phyloP scores from a whole-genome alignment of 2,329 filamentous ascomycete genomes.

The Sporothrix humicola region DNA sequence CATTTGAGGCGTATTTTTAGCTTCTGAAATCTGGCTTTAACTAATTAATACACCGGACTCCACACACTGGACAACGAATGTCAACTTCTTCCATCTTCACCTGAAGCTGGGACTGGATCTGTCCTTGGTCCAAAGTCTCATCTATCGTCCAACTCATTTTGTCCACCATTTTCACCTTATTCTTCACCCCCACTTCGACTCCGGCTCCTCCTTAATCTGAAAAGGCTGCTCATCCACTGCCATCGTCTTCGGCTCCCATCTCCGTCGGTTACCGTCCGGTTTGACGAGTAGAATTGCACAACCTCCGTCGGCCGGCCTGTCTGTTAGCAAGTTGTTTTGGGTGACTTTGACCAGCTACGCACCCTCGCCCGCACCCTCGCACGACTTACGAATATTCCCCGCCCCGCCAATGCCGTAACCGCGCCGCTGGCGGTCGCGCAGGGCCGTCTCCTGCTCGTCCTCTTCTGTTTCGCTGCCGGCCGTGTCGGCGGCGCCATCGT shows the following conservation, averaged over 20 bases:
- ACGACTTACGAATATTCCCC: slow-evolving; percentile 48
- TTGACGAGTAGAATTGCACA: slow-evolving; percentile 37
- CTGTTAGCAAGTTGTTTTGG: background rate
- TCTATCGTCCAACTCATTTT: too few relatives aligned
- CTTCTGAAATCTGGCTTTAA: too few relatives aligned
- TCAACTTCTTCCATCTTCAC: too few relatives aligned
- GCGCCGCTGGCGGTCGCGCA: slow-evolving; percentile 44
- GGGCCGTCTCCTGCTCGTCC: slow-evolving; percentile 41
- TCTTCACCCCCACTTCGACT: too few relatives aligned
- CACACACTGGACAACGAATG: too few relatives aligned
- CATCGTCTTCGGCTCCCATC: slow-evolving; percentile 13
- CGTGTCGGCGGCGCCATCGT: slow-evolving; percentile 6
- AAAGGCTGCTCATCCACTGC: slow-evolving; percentile 34
- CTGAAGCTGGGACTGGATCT: too few relatives aligned
- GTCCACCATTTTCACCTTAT: too few relatives aligned
- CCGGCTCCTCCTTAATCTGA: background rate
- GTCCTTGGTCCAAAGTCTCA: too few relatives aligned
- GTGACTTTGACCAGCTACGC: too few relatives aligned
- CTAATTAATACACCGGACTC: too few relatives aligned
- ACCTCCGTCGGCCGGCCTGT: slow-evolving; percentile 44
- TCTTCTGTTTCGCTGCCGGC: slow-evolving; percentile 38
- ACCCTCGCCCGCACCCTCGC: too few relatives aligned
- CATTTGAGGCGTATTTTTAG: too few relatives aligned
- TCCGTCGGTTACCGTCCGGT: background rate
- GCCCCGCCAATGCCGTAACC: slow-evolving; percentile 50